Base-by-base conservation (phyloP, 1,284 basidiomycete species). In the Cerrena zonata region DNA sequence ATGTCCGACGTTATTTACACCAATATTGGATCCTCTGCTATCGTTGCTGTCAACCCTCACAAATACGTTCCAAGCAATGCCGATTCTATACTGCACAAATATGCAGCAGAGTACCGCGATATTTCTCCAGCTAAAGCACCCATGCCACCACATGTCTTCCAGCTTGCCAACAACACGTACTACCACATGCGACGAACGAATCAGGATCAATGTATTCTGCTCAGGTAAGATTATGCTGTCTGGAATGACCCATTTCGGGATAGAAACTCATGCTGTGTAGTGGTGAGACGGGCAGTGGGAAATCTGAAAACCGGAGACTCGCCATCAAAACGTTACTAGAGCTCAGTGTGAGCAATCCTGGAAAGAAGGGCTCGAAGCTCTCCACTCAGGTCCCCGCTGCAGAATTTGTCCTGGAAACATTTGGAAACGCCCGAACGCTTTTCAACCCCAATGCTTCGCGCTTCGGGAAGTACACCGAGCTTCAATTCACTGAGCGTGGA, bases 151-250 rank as follows among this genome's bases (percentile, higher is more conserved):
- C 86, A 89, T 64, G 84, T 98, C 49, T 98, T 95, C 68, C 85
- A 91, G 56, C 76, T 91, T 36, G 89, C 91, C 5, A 87, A 93
- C 64, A 87, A 89, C 71, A 87, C 91, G 11, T 98, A 96, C 72
- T 97, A 94, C 68, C 93, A 98, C 71, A 97, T 98, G 93, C 78
- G 84, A 47, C 77, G 95, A 58, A 98, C 94, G 0, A 81, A 83
- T 1, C 91, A 96, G 72, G 95, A 99, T 69, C 94, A 98, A 71
- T 83, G 85, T 53, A 79, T 99, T 37, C 66, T 95, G 34, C 75
- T 95, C 58, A 89, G 75, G 92, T 94, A 66, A 58, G 84, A 73
- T 41, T 23, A 45, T 25, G 34, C 47, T 38, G 15, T 7, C n/a
- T n/a, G n/a, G n/a, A n/a, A n/a, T n/a, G n/a, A n/a, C n/a, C n/a